Conservation (phyloP, 805 yeast genomes). For the Kurtzmaniella fragi region DNA sequence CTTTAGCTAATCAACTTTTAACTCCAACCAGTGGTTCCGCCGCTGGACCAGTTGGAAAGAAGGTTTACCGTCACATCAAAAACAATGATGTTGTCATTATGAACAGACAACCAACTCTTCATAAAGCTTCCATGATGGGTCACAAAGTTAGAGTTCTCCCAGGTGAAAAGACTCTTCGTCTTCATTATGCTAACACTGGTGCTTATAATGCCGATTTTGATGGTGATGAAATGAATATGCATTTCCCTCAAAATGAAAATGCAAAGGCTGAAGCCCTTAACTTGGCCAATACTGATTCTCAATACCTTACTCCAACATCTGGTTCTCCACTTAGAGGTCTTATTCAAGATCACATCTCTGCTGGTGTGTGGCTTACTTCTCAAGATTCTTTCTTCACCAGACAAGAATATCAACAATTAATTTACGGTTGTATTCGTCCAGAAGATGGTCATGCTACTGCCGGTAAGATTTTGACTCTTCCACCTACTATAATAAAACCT, state of each 20-base stretch:
- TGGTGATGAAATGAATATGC: constrained; percentile 99
- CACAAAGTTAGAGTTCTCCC: constrained; percentile 96
- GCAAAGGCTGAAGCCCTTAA: constrained; percentile 95
- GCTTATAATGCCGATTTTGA: constrained; percentile 99
- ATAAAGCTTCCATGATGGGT: constrained; percentile 99
- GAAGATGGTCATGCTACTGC: constrained; percentile 94
- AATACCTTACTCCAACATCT: constrained; percentile 95
- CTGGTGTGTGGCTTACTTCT: constrained; percentile 97
- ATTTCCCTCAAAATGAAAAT: constrained; percentile 96
- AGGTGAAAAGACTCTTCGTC: constrained; percentile 91
- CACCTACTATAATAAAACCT: constrained; percentile 88
- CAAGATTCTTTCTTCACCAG: constrained; percentile 89
- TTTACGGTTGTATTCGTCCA: constrained; percentile 92
- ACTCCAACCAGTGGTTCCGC: constrained; percentile 72
- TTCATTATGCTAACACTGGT: constrained; percentile 98
- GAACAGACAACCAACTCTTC: constrained; percentile 99
- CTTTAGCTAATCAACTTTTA: constrained; percentile 87
- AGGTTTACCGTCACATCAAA: constrained; percentile 90
- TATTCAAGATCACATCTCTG: constrained; percentile 97
- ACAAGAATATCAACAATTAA: constrained; percentile 87
- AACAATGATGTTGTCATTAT: constrained; percentile 93
- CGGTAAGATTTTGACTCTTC: constrained; percentile 62
- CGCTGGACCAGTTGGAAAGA: constrained; percentile 62
- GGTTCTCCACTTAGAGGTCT: constrained; percentile 98
- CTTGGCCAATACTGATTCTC: constrained; percentile 95